Percentiles rank a stretch among this genome's conserved stretches.
These are phyloP conservation scores for Selenicereus undatus DNA, from an alignment of 148 eudicot species.

Conservation along the genomic window DNA sequence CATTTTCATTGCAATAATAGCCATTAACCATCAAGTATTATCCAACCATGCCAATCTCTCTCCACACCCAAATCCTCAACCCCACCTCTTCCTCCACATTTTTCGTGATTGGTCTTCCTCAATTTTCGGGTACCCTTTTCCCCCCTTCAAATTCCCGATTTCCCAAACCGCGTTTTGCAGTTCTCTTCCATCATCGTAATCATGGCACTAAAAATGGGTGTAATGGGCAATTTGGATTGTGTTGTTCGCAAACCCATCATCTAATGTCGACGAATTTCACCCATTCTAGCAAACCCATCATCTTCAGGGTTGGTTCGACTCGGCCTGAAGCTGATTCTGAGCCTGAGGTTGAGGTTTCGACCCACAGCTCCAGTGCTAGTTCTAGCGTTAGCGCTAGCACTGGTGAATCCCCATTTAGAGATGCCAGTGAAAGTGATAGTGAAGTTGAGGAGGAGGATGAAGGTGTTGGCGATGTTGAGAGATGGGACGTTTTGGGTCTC, in stretches of 20 bases:
- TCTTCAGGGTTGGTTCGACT: background rate
- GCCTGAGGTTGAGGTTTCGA: background rate
- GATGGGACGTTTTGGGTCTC: slow-evolving; percentile 91
- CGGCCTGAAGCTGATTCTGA: background rate
- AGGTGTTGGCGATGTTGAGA: slow-evolving; percentile 34
- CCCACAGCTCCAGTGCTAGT: background rate
- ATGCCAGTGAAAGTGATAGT: slow-evolving; percentile 20
- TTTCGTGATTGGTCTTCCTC: slow-evolving; percentile 8
- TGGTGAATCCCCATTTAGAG: slow-evolving; percentile 20
- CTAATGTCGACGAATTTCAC: background rate
- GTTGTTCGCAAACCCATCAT: slow-evolving; percentile 7
- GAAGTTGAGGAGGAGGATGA: slow-evolving; percentile 36
- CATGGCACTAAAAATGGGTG: slow-evolving; percentile 8
- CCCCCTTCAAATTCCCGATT: slow-evolving; percentile 9
- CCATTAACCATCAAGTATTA: too few relatives aligned
- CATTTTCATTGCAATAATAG: background rate
- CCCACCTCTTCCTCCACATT: slow-evolving; percentile 11
- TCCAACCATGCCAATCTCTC: slow-evolving; percentile 23
- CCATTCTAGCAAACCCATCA: background rate
- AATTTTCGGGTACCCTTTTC: slow-evolving; percentile 8
- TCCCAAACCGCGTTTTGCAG: background rate
- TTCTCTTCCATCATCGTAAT: background rate
- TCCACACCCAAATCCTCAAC: slow-evolving; percentile 18
- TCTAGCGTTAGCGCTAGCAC: background rate
- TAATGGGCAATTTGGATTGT: background rate